Evolutionary conservation across 1,139 yeast species (phyloP).

Genomic region (Magnusiomyces magnusii): DNA sequence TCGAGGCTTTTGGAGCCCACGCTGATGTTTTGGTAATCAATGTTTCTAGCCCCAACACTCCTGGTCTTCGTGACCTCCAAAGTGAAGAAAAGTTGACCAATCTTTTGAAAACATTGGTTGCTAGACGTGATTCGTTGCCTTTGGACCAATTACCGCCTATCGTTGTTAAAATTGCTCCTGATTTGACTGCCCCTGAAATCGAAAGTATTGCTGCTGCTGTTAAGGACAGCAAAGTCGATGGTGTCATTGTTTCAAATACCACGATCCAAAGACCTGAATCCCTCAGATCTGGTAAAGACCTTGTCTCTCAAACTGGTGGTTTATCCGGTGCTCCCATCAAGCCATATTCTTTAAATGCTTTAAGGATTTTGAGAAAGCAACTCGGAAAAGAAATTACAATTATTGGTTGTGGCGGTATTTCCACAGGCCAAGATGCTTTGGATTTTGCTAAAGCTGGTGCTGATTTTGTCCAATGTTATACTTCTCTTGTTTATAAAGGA

Average conservation of each 20-base stretch:
- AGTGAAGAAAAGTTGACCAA: constrained; percentile 62
- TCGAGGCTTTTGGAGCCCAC: constrained; percentile 64
- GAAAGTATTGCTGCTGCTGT: constrained; percentile 80
- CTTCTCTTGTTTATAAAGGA: constrained; percentile 88
- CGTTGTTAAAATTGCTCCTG: constrained; percentile 90
- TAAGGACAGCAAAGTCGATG: constrained; percentile 70
- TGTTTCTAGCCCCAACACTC: constrained; percentile 96
- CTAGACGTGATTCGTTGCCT: constrained; percentile 32
- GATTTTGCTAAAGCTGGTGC: constrained; percentile 96
- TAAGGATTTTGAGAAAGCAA: constrained; percentile 60
- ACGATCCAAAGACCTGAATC: constrained; percentile 70
- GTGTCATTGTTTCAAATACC: constrained; percentile 87
- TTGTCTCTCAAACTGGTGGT: constrained; percentile 68
- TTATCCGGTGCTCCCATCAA: constrained; percentile 89
- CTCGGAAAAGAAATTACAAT: constrained; percentile 69
- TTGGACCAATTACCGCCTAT: constrained; percentile 44
- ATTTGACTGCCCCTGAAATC: constrained; percentile 72
- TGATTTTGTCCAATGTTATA: constrained; percentile 72
- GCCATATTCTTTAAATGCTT: constrained; percentile 65
- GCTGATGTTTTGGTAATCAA: constrained; percentile 89
- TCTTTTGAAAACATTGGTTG: constrained; percentile 47
- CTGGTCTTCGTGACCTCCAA: constrained; percentile 86
- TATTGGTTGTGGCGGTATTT: constrained; percentile 93
- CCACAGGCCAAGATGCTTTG: constrained; percentile 74
- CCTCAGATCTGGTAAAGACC: constrained; percentile 42